Evolutionary conservation across 306 rosid genomes (phyloP), one percentile per base, ranked within the genome.

Genomic region (Begonia loranthoides): DNA sequence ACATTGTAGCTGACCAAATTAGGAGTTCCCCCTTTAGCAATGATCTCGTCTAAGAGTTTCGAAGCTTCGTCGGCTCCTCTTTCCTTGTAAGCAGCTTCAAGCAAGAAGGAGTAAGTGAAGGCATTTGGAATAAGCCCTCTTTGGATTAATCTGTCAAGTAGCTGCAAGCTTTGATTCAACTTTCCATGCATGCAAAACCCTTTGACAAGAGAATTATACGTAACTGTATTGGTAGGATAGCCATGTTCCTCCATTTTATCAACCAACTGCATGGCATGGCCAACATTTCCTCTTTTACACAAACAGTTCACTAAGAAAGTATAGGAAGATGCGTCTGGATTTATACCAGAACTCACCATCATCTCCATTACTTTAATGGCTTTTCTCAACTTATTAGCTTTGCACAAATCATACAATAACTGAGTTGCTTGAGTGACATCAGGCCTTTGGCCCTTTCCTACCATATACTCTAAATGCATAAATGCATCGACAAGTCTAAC

Each of bases 1-100:
- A 86, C 85, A 76, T 90, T 90, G 69, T 90, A 82, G 59, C 86
- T 78, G 58, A 86, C 94, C 75, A 90, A 72, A 74, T 82, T 80
- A 44, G 80, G 92, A 58, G 70, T 58, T 41, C 99, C 94, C 4
- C 95, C 99, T 51, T 76, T 82, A 14, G 85, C 83, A 76, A 86
- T 80, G 49, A 86, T 82, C 54, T 76, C 70, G 49, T 74, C 85
- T 51, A 90, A 72, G 41, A 90, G 86, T 62, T 72, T 76, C 71
- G 63, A 65, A 24, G 95, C 95, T 58, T 78, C 80, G 50, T 78
- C 80, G 15, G 74, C 87, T 15, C 95, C 99, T 75, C 81, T 76
- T 50, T 90, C 99, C 73, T 80, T 90, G 54, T 74, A 86, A 50
- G 95, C 86, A 46, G 86, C 94, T 59, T 78, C 87, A 14, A 90